Percentiles rank a stretch among this genome's conserved stretches.
These are phyloP conservation scores for Loxodes magnus DNA, from an alignment of 73 alveolate genomes.

Conservation along the genomic window DNA sequence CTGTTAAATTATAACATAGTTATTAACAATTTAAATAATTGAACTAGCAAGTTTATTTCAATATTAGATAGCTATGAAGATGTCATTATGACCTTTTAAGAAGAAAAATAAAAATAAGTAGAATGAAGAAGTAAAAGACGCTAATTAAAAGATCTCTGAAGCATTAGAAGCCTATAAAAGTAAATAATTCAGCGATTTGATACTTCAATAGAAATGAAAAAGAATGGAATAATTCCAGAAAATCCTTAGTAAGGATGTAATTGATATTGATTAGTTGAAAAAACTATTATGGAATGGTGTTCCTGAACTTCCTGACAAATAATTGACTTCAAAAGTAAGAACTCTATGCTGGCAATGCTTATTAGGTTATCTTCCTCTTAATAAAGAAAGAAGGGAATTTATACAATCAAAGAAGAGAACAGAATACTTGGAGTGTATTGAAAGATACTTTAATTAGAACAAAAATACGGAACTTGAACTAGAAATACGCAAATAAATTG, in stretches of 20 bases:
- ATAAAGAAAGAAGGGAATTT: conserved; percentile 32
- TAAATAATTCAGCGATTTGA: too few relatives aligned
- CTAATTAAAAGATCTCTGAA: too few relatives aligned
- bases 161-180: too few relatives aligned
- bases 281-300: conserved; percentile 72
- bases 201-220: too few relatives aligned
- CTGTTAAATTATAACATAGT: too few relatives aligned
- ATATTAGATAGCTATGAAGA: too few relatives aligned
- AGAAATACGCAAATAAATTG: conserved; percentile 52
- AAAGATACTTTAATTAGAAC: conserved; percentile 26
- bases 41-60: too few relatives aligned
- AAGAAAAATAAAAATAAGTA: too few relatives aligned
- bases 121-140: too few relatives aligned
- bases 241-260: conserved; percentile 1
- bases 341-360: conserved; percentile 59
- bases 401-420: conserved; percentile 51
- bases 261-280: neutral
- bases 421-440: conserved; percentile 45
- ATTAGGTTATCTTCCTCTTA: conserved; percentile 61
- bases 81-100: too few relatives aligned
- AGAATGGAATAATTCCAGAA: neutral
- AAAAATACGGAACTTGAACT: conserved; percentile 46
- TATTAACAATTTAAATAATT: too few relatives aligned
- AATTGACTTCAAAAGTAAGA: conserved; percentile 22
- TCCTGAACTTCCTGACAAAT: conserved; percentile 13